Base-by-base conservation (phyloP, 2,329 filamentous ascomycete species). In the Claviceps maximensis region DNA sequence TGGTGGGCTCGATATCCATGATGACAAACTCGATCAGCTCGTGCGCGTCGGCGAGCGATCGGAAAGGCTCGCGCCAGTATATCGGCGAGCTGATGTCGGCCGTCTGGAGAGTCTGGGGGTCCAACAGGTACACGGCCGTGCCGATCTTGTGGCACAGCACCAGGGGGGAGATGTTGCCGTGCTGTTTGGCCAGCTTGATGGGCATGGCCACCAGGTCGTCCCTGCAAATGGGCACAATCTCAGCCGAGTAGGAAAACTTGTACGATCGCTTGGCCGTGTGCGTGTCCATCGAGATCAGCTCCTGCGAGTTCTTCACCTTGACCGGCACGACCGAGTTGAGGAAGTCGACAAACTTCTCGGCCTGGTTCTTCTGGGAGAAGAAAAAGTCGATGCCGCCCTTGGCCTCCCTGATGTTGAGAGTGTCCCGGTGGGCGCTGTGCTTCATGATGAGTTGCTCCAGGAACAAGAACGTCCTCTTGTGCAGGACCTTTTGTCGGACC, bases 341-440 rank as follows among this genome's bases (percentile, higher is more conserved):
- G 67, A 96, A 95, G 69, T 97, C 90, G 56, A 94, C 81, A 67
- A 95, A 91, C 63, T 87, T 89, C 64, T 95, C 89, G 8, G 90
- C 91, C 61, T 95, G 87, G 64, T 96, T 98, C 62, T 88, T 78
- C 54, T 86, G 83, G 0, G 88, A 79, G 65, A 93, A 98, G 76
- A 84, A 98, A 69, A 98, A 98, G 67, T 98, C 93, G 55, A 98
- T 83, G 1, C 93, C 93, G 61, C 96, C 89, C 70, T 90, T 90
- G 29, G 88, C 87, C 71, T 98, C 93, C 67, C 94, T 96, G 72
- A 98, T 98, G 68, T 97, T 98, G 70, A 96, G 90, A 1, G 91
- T 93, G 60, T 98, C 90, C 58, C 82, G 80, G 68, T 95, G 90
- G 4, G 91, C 93, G 53, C 81, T 80, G 67, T 97, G 89, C 75